Evolutionary conservation across 2,329 filamentous ascomycete genomes (phyloP).

Genomic region (Aspergillus unguis): DNA sequence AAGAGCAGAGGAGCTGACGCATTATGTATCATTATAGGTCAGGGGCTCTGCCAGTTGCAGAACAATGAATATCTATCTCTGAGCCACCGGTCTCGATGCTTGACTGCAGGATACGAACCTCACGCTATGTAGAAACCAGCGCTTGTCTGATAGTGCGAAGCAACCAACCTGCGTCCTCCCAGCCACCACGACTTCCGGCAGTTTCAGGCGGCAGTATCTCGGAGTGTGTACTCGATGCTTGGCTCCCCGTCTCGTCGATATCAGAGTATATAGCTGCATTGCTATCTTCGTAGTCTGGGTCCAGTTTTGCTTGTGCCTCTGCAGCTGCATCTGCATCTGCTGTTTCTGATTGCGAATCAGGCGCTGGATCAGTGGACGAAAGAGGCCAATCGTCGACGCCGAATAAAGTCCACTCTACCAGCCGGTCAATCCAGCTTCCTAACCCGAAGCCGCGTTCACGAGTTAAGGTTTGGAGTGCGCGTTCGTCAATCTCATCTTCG

Average conservation of each 20-base stretch:
- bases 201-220: slow-evolving; percentile 32
- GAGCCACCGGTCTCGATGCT: too few relatives aligned
- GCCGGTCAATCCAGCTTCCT: slow-evolving; percentile 55
- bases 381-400: slow-evolving; percentile 47
- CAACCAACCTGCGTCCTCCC: slow-evolving; percentile 59
- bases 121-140: slow-evolving; percentile 18
- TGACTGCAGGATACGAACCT: not conserved
- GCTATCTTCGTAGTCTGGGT: slow-evolving; percentile 1
- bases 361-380: not conserved
- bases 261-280: slow-evolving; percentile 16
- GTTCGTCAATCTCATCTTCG: slow-evolving; percentile 47
- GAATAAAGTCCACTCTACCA: slow-evolving; percentile 59
- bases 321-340: not conserved
- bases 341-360: too few relatives aligned
- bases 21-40: too few relatives aligned
- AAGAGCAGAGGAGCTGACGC: too few relatives aligned
- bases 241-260: not conserved
- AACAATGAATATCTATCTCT: too few relatives aligned
- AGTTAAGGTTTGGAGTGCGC: slow-evolving; percentile 52
- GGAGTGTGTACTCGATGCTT: slow-evolving; percentile 22
- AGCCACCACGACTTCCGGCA: slow-evolving; percentile 45
- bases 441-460: slow-evolving; percentile 53
- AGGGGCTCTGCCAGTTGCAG: too few relatives aligned
- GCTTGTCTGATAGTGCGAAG: slow-evolving; percentile 49
- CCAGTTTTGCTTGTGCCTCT: not conserved